These are phyloP conservation scores for Huntiella decipiens DNA, from an alignment of 2,329 filamentous ascomycete genomes.

Conservation along the genomic window DNA sequence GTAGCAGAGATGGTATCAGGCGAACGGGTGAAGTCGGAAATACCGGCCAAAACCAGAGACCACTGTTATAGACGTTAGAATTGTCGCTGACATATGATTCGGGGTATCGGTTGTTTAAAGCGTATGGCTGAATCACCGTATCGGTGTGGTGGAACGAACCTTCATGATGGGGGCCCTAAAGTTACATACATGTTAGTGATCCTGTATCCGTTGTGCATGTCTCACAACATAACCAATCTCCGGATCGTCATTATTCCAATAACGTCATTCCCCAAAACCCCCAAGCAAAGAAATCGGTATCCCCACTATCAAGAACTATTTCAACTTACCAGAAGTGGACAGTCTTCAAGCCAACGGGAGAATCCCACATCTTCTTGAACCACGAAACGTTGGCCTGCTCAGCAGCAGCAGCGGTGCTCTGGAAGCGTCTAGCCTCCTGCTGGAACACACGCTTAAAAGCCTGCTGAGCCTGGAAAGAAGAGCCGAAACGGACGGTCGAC, in stretches of 20 bases:
- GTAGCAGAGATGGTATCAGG: conserved; percentile 83
- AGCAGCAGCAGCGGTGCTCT: conserved; percentile 39
- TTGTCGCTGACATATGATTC: background rate
- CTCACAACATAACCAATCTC: conserved; percentile 2
- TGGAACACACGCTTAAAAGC: conserved; percentile 27
- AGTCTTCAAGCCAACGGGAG: conserved; percentile 68
- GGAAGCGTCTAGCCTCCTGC: conserved; percentile 36
- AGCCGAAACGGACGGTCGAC: conserved; percentile 27
- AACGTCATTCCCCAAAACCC: background rate
- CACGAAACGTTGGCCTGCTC: conserved; percentile 28
- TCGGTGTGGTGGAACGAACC: conserved; percentile 16
- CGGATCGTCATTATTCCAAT: background rate
- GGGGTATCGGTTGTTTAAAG: background rate
- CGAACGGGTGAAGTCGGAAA: conserved; percentile 79
- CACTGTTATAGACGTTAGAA: conserved; percentile 33
- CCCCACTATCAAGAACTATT: background rate
- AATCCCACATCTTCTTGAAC: conserved; percentile 70
- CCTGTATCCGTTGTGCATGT: conserved; percentile 5
- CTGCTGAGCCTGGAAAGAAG: conserved; percentile 33
- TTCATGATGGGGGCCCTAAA: conserved; percentile 83
- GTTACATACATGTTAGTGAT: conserved; percentile 13
- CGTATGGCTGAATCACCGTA: background rate
- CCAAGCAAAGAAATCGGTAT: background rate
- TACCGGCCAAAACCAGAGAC: conserved; percentile 78
- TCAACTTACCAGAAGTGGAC: conserved; percentile 81